Conservation (phyloP, 768 basidiomycete genomes). For the Lactarius deliciosus region DNA sequence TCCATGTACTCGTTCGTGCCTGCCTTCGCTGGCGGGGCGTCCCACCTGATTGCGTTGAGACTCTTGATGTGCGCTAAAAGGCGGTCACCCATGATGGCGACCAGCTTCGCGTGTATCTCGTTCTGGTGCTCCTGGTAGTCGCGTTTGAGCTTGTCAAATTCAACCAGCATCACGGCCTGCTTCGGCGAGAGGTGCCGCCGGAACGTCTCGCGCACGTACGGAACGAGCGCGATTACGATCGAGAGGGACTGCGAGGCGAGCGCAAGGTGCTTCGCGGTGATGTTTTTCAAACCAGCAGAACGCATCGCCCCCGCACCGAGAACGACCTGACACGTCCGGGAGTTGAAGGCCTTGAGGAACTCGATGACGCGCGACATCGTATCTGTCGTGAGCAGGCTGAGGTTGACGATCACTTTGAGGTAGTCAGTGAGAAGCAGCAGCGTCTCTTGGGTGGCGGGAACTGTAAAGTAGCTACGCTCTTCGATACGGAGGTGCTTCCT, state of each 20-base stretch:
- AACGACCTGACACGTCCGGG: conserved; percentile 96
- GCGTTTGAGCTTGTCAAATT: conserved; percentile 98
- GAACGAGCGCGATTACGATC: conserved; percentile 89
- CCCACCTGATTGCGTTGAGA: conserved; percentile 82
- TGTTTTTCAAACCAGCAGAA: conserved; percentile 95
- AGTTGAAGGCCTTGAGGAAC: conserved; percentile 97
- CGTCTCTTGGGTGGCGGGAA: conserved; percentile 78
- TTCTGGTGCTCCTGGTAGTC: conserved; percentile 99
- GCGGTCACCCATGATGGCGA: conserved; percentile 98
- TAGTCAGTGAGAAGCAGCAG: conserved; percentile 80
- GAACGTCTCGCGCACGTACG: conserved; percentile 94
- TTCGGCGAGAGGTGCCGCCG: conserved; percentile 90
- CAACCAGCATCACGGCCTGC: conserved; percentile 94
- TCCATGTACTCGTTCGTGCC: conserved; percentile 90
- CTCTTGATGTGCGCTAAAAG: conserved; percentile 81
- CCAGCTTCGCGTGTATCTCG: conserved; percentile 96
- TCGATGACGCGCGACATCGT: conserved; percentile 94
- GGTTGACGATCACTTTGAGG: conserved; percentile 80
- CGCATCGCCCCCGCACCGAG: conserved; percentile 99
- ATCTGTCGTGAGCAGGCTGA: conserved; percentile 88
- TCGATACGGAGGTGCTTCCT: conserved; percentile 75
- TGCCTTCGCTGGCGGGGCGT: conserved; percentile 54
- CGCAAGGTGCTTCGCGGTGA: conserved; percentile 96
- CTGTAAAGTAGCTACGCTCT: conserved; percentile 80
- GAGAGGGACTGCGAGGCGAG: conserved; percentile 96